Evolutionary conservation across 768 basidiomycete species (phyloP), one percentile per base, ranked within the genome.

Genomic region (Mycena venus): DNA sequence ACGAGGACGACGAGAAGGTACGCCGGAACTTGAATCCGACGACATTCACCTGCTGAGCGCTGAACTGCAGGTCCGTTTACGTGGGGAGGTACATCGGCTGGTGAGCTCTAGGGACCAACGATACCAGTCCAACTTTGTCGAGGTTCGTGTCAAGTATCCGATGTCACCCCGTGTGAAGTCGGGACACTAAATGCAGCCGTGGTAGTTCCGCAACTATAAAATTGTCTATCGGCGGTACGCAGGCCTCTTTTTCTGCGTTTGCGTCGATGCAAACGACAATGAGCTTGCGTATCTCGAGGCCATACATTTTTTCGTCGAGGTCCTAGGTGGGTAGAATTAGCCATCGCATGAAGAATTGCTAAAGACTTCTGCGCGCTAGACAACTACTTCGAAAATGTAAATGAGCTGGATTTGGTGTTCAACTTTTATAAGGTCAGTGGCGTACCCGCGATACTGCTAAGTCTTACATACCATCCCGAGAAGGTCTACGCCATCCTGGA

Each of bases 1-100:
- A 96, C 78, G 97, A 99, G 78, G 98, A 99, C 80, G 98, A 99
- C 77, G 98, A 99, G 88, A 99, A 99, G 93, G 96, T 96, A 77
- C 62, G 17, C 40, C 61, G 31, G 49, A 25, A 23, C 15, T 21
- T 14, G 47, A 23, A 36, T 34, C 63, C 53, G 42, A 31, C 47
- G 32, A n/a, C 19, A 2, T 36, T 60, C 27, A 68, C 7, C 4
- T 29, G 53, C 53, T 55, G 9, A 55, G 53, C 53, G 36, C 27
- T 25, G 17, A 9, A 17, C 34, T 68, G 3, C 78, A 98, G 96
- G 95, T 98, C 72, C 91, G 97, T 59, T 88, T 99, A 72, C 91
- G 98, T 23, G 98, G 98, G 4, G 98, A 99, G 82, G 98, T 99
- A 1, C 98, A 99, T 82, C 89, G 98, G 40, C 83, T 98, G 73